These are phyloP conservation scores for Fusarium sp. DNA, from an alignment of 2,329 filamentous ascomycete genomes.

Conservation along the genomic window DNA sequence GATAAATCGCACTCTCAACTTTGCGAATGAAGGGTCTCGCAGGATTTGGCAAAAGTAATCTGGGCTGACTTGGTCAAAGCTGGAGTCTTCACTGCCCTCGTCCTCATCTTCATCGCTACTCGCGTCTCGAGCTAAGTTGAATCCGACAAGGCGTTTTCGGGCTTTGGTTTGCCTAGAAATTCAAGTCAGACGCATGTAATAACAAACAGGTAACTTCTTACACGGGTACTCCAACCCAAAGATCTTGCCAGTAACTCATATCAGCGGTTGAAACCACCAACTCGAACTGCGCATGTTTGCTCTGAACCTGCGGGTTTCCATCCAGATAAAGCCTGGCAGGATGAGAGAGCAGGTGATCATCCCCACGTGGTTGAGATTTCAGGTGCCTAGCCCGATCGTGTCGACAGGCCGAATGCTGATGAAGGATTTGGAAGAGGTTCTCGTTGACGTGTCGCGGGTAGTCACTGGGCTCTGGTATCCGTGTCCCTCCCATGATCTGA, in stretches of 20 bases:
- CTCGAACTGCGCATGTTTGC: background rate
- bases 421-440: background rate
- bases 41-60: background rate
- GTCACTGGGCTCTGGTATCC: background rate
- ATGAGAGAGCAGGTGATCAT: background rate
- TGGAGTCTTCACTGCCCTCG: background rate
- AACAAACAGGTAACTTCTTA: background rate
- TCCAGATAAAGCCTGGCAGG: background rate
- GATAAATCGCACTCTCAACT: background rate
- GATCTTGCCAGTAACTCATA: background rate
- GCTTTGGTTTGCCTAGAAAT: background rate
- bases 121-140: background rate
- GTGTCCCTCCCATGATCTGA: background rate
- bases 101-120: background rate
- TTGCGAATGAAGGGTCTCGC: background rate
- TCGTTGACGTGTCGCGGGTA: background rate
- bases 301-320: background rate
- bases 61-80: background rate
- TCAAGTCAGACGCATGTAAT: background rate
- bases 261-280: background rate
- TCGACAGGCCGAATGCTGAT: background rate
- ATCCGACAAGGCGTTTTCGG: background rate
- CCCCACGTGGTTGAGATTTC: background rate
- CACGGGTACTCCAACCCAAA: background rate
- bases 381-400: background rate